Evolutionary conservation across 2,329 filamentous ascomycete species (phyloP), one percentile per base, ranked within the genome.

Genomic region (Fragosphaeria purpurea): DNA sequence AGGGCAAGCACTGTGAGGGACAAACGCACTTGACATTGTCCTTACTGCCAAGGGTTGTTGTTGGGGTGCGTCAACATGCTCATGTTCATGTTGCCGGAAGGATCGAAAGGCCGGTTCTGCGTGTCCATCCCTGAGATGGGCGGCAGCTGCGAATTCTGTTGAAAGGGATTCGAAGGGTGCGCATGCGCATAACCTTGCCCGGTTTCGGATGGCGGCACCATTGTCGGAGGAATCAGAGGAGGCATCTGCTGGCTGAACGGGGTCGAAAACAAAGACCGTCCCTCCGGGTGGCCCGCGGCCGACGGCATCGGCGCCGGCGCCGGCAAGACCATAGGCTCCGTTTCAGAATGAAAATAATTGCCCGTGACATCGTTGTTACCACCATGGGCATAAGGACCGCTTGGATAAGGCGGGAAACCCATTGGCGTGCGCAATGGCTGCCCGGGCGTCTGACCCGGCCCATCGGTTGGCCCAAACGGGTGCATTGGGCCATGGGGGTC

Each of bases 201-300:
- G 4, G 41, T 22, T 22, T 42, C 41, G 41, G 41, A 42, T 30
- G 12, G 41, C 30, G 41, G 7, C n/a, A 13, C 6, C 41, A 30
- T 30, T 11, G 5, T 22, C 9, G 35, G 11, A 7, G 32, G 4
- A 39, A 12, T 30, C 5, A 13, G 9, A 35, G 48, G 30, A 1
- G 48, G 42, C 11, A 41, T 31, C 42, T 45, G 48, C 2, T 50
- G 42, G 12, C 35, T 35, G n/a, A 50, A 50, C 9, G 47, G 37
- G 37, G 9, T 31, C 13, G 37, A 30, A 9, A 30, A 45, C 22
- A 50, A n/a, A 13, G 38, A 13, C 7, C 43, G 48, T 35, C 37
- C 11, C 3, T 39, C 43, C 8, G 22, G 4, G 10, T 22, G 7
- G 1, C 11, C 4, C 7, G 38, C 13, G 30, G 10, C 34, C 34